Percentiles rank a stretch among this genome's conserved stretches.
phyloP scores from a whole-genome alignment of 1,284 basidiomycete genomes.

The Pyrrhoderma lamaoense region DNA sequence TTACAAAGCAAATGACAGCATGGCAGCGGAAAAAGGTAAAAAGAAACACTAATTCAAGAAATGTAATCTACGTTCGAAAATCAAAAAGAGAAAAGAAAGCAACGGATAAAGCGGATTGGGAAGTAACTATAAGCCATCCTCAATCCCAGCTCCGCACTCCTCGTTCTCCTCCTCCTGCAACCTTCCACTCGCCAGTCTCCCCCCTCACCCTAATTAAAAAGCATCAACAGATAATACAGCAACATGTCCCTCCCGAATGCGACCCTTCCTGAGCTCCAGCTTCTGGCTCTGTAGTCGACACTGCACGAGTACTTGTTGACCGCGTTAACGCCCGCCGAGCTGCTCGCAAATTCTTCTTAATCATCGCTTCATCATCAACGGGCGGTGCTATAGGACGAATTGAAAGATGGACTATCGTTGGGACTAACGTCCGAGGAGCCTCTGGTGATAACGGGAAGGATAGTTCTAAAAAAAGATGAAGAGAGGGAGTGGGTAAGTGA shows the following conservation, averaged over 20 bases:
- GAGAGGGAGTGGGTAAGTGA: conserved; percentile 11
- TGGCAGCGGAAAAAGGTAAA: too few species aligned
- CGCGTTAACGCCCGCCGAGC: conserved; percentile 9
- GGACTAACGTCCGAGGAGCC: conserved; percentile 26
- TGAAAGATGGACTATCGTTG: conserved; percentile 77
- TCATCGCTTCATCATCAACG: conserved; percentile 41
- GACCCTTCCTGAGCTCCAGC: conserved; percentile 20
- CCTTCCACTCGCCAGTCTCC: too few species aligned
- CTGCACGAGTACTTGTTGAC: conserved; percentile 1
- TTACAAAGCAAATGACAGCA: too few species aligned
- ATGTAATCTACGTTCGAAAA: too few species aligned
- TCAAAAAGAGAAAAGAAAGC: too few species aligned
- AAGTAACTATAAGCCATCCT: too few species aligned
- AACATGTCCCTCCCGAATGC: conserved; percentile 26
- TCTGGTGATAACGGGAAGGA: conserved; percentile 26
- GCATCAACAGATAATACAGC: conserved; percentile 34
- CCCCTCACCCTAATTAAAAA: too few species aligned
- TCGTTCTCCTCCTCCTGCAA: too few species aligned
- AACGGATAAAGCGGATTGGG: too few species aligned
- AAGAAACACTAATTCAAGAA: too few species aligned
- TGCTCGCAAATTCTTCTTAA: conserved; percentile 38
- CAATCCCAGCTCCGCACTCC: too few species aligned
- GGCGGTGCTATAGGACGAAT: conserved; percentile 58
- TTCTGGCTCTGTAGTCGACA: neutral
- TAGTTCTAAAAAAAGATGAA: conserved; percentile 10